phyloP scores from a whole-genome alignment of 2,329 filamentous ascomycete genomes.

The Capronia americana region DNA sequence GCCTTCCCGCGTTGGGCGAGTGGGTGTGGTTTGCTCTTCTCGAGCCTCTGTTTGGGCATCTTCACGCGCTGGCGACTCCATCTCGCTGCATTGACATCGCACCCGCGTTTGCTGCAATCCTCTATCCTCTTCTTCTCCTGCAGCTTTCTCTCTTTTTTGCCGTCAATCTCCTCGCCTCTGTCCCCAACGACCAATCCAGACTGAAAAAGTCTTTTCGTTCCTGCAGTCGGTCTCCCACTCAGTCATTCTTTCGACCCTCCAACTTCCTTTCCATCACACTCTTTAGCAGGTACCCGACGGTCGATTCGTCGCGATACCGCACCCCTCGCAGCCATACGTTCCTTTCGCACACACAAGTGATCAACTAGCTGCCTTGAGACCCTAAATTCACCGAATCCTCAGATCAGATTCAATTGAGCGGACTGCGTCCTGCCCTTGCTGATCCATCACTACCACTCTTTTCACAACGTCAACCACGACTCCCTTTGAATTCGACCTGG shows the following conservation, averaged over 20 bases:
- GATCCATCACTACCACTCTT: constrained; percentile 19
- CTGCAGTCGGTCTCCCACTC: constrained; percentile 16
- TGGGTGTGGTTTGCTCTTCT: background rate
- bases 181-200: constrained; percentile 22
- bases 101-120: constrained; percentile 19
- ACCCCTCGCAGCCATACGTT: constrained; percentile 20
- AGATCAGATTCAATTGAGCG: constrained; percentile 16
- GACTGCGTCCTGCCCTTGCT: constrained; percentile 34
- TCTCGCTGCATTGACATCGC: constrained; percentile 20
- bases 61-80: constrained; percentile 22
- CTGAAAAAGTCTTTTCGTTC: constrained; percentile 28
- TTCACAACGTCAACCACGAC: constrained; percentile 1
- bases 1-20: background rate
- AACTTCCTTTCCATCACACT: constrained; percentile 27
- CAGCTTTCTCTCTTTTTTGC: constrained; percentile 8
- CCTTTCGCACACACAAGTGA: constrained; percentile 23
- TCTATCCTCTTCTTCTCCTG: constrained; percentile 8
- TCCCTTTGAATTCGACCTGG: background rate
- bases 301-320: constrained; percentile 36
- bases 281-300: constrained; percentile 30
- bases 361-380: constrained; percentile 25
- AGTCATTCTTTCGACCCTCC: constrained; percentile 33
- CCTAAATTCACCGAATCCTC: constrained; percentile 24
- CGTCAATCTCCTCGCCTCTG: constrained; percentile 15
- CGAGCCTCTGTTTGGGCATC: constrained; percentile 14